Percentiles rank a stretch among this genome's conserved stretches.
phyloP scores from a whole-genome alignment of 2,329 filamentous ascomycete species.

The Neobulgaria alba region DNA sequence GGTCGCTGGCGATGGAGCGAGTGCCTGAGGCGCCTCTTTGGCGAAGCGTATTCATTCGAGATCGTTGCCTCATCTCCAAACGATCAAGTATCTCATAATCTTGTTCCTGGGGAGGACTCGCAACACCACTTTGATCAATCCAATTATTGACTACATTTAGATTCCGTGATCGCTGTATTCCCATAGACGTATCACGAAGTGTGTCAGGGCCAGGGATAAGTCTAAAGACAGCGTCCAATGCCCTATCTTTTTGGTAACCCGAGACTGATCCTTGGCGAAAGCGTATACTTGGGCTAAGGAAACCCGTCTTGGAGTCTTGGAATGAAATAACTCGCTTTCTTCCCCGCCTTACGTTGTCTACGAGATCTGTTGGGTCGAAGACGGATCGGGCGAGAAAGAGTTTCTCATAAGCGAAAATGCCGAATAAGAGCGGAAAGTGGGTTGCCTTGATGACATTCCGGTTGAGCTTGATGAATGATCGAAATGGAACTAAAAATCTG shows the following conservation, averaged over 20 bases:
- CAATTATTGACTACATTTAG: slow-evolving; percentile 79
- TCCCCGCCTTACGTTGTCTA: slow-evolving; percentile 58
- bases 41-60: slow-evolving; percentile 18
- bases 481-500: slow-evolving; percentile 71
- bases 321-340: slow-evolving; percentile 46
- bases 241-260: slow-evolving; percentile 82
- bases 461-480: slow-evolving; percentile 76
- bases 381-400: slow-evolving; percentile 65
- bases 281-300: slow-evolving; percentile 66
- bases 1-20: slow-evolving; percentile 54
- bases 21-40: slow-evolving; percentile 36
- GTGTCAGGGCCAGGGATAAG: slow-evolving; percentile 54
- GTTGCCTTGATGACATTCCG: slow-evolving; percentile 86
- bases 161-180: slow-evolving; percentile 61
- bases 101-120: slow-evolving; percentile 51
- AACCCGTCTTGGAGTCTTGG: slow-evolving; percentile 42
- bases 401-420: slow-evolving; percentile 82
- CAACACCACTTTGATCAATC: slow-evolving; percentile 65
- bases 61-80: slow-evolving; percentile 38
- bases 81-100: slow-evolving; percentile 48
- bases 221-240: slow-evolving; percentile 85
- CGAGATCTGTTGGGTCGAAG: slow-evolving; percentile 75
- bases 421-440: slow-evolving; percentile 78
- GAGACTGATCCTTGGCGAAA: slow-evolving; percentile 79
- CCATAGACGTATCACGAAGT: slow-evolving; percentile 49